Evolutionary conservation across 2,329 filamentous ascomycete species (phyloP), one percentile per base, ranked within the genome.

Genomic region (Fusarium haematococcum): DNA sequence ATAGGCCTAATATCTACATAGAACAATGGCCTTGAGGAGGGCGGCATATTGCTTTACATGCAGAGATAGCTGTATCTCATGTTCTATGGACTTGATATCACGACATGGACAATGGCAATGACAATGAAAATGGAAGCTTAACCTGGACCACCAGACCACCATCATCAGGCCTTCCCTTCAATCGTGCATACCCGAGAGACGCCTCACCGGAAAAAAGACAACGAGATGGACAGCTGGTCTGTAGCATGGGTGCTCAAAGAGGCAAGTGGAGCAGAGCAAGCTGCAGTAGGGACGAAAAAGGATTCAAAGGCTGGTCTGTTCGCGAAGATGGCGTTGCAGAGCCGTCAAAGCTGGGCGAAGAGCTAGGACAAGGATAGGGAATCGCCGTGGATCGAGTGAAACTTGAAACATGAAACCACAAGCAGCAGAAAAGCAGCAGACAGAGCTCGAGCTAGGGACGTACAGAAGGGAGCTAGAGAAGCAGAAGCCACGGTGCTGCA

Each of bases 341-440:
- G 62, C 37, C 32, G 65, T 73, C 63, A 65, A 71, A 57, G 60
- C 63, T 67, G 27, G 65, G 48, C 54, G 4, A 33, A 27, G 25
- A 58, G 33, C 64, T 45, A 70, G 39, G 63, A 68, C 63, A 64
- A 45, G 69, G 69, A 69, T 74, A 62, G 71, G 66, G 56, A 65
- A 63, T 71, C 50, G 58, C 56, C 52, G 57, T 58, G 25, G 10
- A 33, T 62, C 43, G 48, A 65, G 32, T 73, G 73, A 70, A 73
- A 74, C 72, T 64, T 75, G 73, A 75, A 75, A 75, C 73, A 75
- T 66, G 60, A 75, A 74, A 60, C 63, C 70, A 75, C 33, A 18
- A 27, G 23, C 37, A n/a, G 5, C 56, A 58, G 56, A 39, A 14
- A 58, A 41, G 33, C 48, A 52, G 9, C 48, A 39, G 20, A 48